These are phyloP conservation scores for Akebia trifoliata DNA, from an alignment of 164 flowering plant genomes.

Conservation along the genomic window DNA sequence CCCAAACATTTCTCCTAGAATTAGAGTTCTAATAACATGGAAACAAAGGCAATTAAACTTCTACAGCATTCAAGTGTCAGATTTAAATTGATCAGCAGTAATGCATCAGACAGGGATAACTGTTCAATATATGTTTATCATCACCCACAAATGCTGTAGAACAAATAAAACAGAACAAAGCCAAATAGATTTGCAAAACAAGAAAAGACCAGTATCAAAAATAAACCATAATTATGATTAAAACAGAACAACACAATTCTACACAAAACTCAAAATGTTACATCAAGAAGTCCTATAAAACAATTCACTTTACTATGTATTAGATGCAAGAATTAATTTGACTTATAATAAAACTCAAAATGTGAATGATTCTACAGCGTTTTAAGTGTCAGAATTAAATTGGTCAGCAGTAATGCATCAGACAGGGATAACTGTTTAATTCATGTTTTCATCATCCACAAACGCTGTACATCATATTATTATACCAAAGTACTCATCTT, in stretches of 20 bases:
- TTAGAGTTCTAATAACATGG: too few relatives aligned
- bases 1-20: too few relatives aligned
- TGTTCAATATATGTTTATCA: not conserved
- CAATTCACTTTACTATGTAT: too few relatives aligned
- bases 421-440: constrained; percentile 22
- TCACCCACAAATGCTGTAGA: constrained; percentile 7
- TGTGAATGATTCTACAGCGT: not conserved
- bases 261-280: too few relatives aligned
- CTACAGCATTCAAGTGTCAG: constrained; percentile 2
- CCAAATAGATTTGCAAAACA: not conserved
- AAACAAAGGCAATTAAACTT: too few relatives aligned
- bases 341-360: too few relatives aligned
- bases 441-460: constrained; percentile 12
- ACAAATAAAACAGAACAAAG: not conserved
- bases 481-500: too few relatives aligned
- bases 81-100: constrained; percentile 2
- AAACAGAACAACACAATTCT: too few relatives aligned
- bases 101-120: constrained; percentile 12
- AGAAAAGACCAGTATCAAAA: not conserved
- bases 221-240: not conserved
- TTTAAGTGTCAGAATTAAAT: constrained; percentile 8
- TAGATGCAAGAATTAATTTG: not conserved
- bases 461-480: too few relatives aligned
- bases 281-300: too few relatives aligned
- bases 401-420: constrained; percentile 14